Percentiles rank a stretch among this genome's conserved stretches.
These are phyloP conservation scores for Angomonas deanei DNA, from an alignment of 208 protist species.

Conservation along the genomic window DNA sequence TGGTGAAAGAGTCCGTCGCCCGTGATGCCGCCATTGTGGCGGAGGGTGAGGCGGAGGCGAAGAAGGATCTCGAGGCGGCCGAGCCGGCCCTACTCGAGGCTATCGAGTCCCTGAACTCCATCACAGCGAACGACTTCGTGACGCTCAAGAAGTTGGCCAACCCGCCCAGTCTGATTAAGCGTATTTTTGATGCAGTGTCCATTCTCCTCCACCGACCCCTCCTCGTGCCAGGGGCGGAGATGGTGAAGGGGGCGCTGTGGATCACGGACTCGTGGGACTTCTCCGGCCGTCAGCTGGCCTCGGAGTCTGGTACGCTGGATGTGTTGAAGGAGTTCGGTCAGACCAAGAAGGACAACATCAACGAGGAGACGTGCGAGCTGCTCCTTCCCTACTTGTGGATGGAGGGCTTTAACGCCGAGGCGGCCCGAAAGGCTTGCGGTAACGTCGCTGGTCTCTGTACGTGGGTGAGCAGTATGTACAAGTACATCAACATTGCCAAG, in stretches of 20 bases:
- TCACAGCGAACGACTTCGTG: constrained; percentile 91
- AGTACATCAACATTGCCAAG: constrained; percentile 97
- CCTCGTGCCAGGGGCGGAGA: constrained; percentile 62
- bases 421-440: constrained; percentile 89
- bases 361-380: constrained; percentile 98
- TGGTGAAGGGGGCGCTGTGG: constrained; percentile 83
- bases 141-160: constrained; percentile 94
- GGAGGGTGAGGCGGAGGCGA: constrained; percentile 91
- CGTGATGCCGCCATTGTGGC: constrained; percentile 88
- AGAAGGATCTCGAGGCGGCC: constrained; percentile 92
- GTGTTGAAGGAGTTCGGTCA: constrained; percentile 77
- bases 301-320: constrained; percentile 69
- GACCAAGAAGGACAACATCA: constrained; percentile 95
- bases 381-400: constrained; percentile 96
- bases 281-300: constrained; percentile 76
- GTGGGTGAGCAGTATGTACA: constrained; percentile 96
- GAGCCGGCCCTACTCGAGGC: constrained; percentile 92
- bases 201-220: constrained; percentile 88
- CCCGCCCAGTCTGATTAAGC: constrained; percentile 95
- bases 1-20: constrained; percentile 88
- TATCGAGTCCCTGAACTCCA: constrained; percentile 92
- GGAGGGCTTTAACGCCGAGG: constrained; percentile 92
- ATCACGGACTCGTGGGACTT: constrained; percentile 91
- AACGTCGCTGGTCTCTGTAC: constrained; percentile 93
- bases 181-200: constrained; percentile 97